These are phyloP conservation scores for Phytophthora europaea DNA, from an alignment of 352 stramenopile species.

Conservation along the genomic window DNA sequence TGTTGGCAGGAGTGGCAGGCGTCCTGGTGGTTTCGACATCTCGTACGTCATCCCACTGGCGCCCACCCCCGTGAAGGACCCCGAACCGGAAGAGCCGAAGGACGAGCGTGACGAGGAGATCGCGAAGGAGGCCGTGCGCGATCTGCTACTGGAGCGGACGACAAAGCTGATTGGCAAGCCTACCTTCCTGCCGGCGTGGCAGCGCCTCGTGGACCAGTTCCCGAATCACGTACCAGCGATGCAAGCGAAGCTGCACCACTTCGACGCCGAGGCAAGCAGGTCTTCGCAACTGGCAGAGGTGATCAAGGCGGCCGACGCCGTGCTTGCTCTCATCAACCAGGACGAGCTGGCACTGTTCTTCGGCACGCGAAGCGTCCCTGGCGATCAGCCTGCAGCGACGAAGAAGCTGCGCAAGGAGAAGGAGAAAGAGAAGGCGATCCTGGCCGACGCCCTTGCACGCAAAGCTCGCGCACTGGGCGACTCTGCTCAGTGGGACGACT, in stretches of 20 bases:
- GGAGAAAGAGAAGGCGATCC: conserved; percentile 72
- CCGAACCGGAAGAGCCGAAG: conserved; percentile 70
- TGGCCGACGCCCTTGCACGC: conserved; percentile 73
- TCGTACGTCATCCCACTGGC: conserved; percentile 80
- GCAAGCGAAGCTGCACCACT: conserved; percentile 80
- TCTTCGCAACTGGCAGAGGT: conserved; percentile 57
- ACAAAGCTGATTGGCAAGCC: conserved; percentile 79
- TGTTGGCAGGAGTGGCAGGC: conserved; percentile 50
- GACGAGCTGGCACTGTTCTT: conserved; percentile 82
- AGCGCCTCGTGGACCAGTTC: conserved; percentile 63
- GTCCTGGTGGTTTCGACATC: conserved; percentile 77
- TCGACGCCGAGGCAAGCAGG: conserved; percentile 69
- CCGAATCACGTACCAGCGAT: conserved; percentile 67
- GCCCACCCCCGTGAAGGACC: conserved; percentile 64
- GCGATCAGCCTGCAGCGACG: conserved; percentile 55
- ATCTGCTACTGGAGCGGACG: conserved; percentile 72
- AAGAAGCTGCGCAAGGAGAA: conserved; percentile 86
- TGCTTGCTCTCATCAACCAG: conserved; percentile 70
- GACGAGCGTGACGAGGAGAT: conserved; percentile 78
- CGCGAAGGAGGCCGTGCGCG: conserved; percentile 77
- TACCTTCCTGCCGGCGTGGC: conserved; percentile 64
- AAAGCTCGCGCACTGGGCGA: conserved; percentile 82
- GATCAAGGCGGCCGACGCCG: conserved; percentile 60
- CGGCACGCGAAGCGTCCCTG: conserved; percentile 66
- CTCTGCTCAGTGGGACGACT: conserved; percentile 60